These are phyloP conservation scores for Clarireedia sp. DNA, from an alignment of 2,329 filamentous ascomycete genomes.

Conservation along the genomic window DNA sequence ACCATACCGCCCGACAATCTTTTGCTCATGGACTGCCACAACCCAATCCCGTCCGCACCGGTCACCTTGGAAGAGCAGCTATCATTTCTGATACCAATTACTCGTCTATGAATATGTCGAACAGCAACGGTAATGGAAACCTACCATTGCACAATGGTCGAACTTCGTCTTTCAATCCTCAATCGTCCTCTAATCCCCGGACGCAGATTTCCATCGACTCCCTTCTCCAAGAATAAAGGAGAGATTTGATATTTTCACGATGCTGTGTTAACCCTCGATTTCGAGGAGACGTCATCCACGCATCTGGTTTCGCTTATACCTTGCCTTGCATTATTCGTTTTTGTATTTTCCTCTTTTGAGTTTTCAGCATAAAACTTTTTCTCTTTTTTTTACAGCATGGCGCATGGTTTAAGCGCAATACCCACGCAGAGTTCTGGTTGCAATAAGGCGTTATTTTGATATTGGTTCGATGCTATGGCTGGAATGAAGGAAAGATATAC, in stretches of 20 bases:
- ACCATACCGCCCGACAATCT: background rate
- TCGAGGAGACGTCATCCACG: background rate
- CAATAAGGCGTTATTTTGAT: background rate
- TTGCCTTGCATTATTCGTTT: background rate
- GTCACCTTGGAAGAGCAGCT: background rate
- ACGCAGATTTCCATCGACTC: slow-evolving; percentile 7
- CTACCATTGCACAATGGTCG: background rate
- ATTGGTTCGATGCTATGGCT: too few species aligned
- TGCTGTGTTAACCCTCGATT: too few species aligned
- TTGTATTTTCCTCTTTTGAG: background rate
- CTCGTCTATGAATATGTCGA: background rate
- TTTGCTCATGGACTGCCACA: background rate
- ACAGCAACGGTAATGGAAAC: background rate
- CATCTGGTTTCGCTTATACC: background rate
- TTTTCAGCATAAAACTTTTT: background rate
- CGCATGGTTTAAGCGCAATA: background rate
- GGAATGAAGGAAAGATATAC: too few species aligned
- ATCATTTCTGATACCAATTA: background rate
- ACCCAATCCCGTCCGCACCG: background rate
- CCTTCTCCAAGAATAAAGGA: background rate
- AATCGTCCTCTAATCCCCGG: slow-evolving; percentile 1
- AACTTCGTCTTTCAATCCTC: background rate
- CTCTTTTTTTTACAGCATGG: background rate
- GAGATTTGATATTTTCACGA: background rate
- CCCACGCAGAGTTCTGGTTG: background rate